These are phyloP conservation scores for Stellera chamaejasme DNA, from an alignment of 345 rosid genomes.

Conservation along the genomic window DNA sequence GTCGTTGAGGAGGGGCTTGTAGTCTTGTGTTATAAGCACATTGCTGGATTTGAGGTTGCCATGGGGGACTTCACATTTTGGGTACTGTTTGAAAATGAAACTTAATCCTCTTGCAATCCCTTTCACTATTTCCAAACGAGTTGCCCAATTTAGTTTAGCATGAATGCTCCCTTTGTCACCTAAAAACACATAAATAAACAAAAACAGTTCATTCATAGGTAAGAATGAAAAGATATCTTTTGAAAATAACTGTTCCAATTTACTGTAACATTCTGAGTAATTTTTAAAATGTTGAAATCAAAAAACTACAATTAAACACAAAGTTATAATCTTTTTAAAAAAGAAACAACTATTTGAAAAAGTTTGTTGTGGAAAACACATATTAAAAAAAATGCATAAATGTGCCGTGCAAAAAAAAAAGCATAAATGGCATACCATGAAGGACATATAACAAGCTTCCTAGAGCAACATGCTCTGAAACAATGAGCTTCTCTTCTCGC, in stretches of 20 bases:
- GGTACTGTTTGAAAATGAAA: conserved; percentile 50
- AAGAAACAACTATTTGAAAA: too few species aligned
- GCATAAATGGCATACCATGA: conserved; percentile 39
- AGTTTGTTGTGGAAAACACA: too few species aligned
- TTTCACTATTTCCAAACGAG: conserved; percentile 44
- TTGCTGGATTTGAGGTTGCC: conserved; percentile 94
- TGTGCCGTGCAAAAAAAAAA: too few species aligned
- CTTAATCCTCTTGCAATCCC: conserved; percentile 59
- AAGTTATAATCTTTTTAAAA: too few species aligned
- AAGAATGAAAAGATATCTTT: too few species aligned
- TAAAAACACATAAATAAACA: conserved; percentile 1
- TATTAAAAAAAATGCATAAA: too few species aligned
- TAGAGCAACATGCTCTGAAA: conserved; percentile 60
- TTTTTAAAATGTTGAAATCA: too few species aligned
- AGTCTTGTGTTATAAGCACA: conserved; percentile 39
- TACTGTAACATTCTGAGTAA: too few species aligned
- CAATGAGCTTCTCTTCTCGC: conserved; percentile 70
- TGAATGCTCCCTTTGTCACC: conserved; percentile 57
- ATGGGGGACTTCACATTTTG: conserved; percentile 54
- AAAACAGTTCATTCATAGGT: too few species aligned
- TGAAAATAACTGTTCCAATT: too few species aligned
- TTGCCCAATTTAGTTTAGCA: conserved; percentile 52
- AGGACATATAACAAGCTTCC: conserved; percentile 64
- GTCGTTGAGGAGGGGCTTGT: conserved; percentile 57
- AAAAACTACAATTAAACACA: too few species aligned